Percentiles rank a stretch among this genome's conserved stretches.
phyloP scores from a whole-genome alignment of 441 rosid species.

The Erysimum cheiri region DNA sequence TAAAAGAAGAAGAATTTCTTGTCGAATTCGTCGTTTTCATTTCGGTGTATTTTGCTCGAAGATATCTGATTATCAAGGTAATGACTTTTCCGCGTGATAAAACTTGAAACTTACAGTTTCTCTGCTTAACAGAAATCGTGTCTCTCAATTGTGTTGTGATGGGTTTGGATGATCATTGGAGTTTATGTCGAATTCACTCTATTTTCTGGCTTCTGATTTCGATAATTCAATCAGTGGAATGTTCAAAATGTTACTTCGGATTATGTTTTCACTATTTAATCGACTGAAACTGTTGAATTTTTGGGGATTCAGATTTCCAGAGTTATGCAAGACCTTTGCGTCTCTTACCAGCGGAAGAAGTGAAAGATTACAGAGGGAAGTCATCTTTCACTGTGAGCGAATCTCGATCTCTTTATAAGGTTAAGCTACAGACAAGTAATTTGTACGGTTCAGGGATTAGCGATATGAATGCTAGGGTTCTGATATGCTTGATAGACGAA shows the following conservation, averaged over 20 bases:
- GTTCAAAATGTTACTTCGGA: conserved; percentile 19
- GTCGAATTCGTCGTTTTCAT: conserved; percentile 33
- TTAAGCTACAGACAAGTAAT: conserved; percentile 73
- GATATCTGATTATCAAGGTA: conserved; percentile 67
- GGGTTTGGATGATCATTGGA: conserved; percentile 23
- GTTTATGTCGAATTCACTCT: conserved; percentile 4
- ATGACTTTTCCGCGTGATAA: background rate
- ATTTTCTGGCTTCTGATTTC: background rate
- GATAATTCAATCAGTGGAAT: background rate
- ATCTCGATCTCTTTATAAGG: conserved; percentile 58
- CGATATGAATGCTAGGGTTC: conserved; percentile 65
- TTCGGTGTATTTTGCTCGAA: conserved; percentile 45
- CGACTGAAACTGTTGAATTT: conserved; percentile 12
- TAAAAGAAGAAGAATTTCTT: conserved; percentile 30
- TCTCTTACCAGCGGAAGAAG: conserved; percentile 62
- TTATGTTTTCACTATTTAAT: conserved; percentile 15
- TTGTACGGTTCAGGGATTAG: conserved; percentile 67
- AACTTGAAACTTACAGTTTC: background rate
- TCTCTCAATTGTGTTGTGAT: background rate
- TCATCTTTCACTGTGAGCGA: conserved; percentile 34
- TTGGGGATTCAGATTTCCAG: conserved; percentile 61
- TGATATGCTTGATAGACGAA: conserved; percentile 68
- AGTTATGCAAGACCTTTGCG: conserved; percentile 72
- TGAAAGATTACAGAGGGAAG: conserved; percentile 46
- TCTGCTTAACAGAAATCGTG: background rate